These are phyloP conservation scores for Saccharomyces pastorianus DNA, from an alignment of 1,139 yeast species.

Conservation along the genomic window DNA sequence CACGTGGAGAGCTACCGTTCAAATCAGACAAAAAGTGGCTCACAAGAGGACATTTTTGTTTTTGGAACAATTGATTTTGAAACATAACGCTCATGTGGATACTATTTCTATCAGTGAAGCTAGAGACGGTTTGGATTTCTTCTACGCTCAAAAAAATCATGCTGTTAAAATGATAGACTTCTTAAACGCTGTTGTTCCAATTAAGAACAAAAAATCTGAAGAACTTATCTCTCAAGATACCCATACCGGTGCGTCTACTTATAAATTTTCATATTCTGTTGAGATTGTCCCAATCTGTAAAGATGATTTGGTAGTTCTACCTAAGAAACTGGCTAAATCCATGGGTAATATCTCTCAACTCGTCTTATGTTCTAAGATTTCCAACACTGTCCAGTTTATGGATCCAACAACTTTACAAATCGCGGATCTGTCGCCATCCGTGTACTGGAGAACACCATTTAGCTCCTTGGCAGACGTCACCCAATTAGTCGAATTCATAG, in stretches of 20 bases:
- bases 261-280: slow-evolving; percentile 85
- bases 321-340: slow-evolving; percentile 73
- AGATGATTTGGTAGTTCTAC: slow-evolving; percentile 88
- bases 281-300: slow-evolving; percentile 95
- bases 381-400: slow-evolving; percentile 75
- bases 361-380: slow-evolving; percentile 75
- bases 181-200: slow-evolving; percentile 76
- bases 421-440: slow-evolving; percentile 68
- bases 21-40: slow-evolving; percentile 92
- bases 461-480: slow-evolving; percentile 66
- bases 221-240: slow-evolving; percentile 89
- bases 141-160: slow-evolving; percentile 78
- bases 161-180: slow-evolving; percentile 93
- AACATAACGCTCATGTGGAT: slow-evolving; percentile 89
- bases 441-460: slow-evolving; percentile 83
- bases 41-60: slow-evolving; percentile 94
- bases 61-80: slow-evolving; percentile 87
- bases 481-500: slow-evolving; percentile 78
- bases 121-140: slow-evolving; percentile 92
- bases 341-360: slow-evolving; percentile 78
- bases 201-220: slow-evolving; percentile 75
- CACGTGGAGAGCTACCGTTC: slow-evolving; percentile 97
- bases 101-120: slow-evolving; percentile 89
- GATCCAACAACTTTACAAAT: slow-evolving; percentile 77
- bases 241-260: slow-evolving; percentile 80